Conservation (phyloP, 768 basidiomycete species). For the Kwoniella dendrophila region DNA sequence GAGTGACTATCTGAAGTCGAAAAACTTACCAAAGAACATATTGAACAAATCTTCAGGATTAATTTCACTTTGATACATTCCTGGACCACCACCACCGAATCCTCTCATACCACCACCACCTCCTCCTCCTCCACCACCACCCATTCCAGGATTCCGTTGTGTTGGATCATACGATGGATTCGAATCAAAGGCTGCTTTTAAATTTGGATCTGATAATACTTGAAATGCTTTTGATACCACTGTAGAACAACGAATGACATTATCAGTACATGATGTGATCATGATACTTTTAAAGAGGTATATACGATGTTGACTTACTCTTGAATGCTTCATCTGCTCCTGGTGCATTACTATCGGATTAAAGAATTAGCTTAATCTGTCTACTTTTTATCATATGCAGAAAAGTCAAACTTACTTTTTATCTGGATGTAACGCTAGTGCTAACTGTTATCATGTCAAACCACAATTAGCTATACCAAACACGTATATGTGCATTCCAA, state of each 20-base stretch:
- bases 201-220: slow-evolving; percentile 89
- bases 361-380: neutral
- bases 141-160: slow-evolving; percentile 72
- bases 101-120: slow-evolving; percentile 30
- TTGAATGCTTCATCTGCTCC: slow-evolving; percentile 98
- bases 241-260: slow-evolving; percentile 52
- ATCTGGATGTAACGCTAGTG: slow-evolving; percentile 64
- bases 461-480: neutral
- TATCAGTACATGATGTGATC: neutral
- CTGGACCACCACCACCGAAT: slow-evolving; percentile 45
- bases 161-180: slow-evolving; percentile 70
- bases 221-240: slow-evolving; percentile 99
- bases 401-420: slow-evolving; percentile 47
- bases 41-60: slow-evolving; percentile 97
- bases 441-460: slow-evolving; percentile 62
- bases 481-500: neutral
- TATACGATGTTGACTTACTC: slow-evolving; percentile 62
- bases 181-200: slow-evolving; percentile 81
- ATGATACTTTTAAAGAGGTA: neutral
- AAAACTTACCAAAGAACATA: slow-evolving; percentile 92
- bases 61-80: slow-evolving; percentile 63
- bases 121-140: slow-evolving; percentile 54
- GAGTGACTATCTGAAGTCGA: too few species aligned
- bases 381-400: neutral
- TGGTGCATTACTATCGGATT: slow-evolving; percentile 81